These are phyloP conservation scores for Fusarium albidum DNA, from an alignment of 2,329 filamentous ascomycete genomes.

Conservation along the genomic window DNA sequence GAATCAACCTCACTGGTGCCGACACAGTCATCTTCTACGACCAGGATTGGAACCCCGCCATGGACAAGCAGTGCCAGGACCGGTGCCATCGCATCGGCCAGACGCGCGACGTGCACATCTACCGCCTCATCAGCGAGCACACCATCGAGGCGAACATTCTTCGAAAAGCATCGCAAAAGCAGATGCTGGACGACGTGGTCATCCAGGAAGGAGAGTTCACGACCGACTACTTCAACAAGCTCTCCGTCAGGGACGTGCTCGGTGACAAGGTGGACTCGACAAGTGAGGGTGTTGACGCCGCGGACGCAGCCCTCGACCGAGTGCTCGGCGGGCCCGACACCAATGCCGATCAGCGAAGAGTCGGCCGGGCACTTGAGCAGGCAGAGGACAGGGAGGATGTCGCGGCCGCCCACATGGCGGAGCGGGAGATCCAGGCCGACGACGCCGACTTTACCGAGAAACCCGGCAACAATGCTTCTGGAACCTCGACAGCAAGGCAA, in stretches of 20 bases:
- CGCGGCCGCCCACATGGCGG: slow-evolving; percentile 83
- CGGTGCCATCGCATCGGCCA: slow-evolving; percentile 97
- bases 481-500: slow-evolving; percentile 59
- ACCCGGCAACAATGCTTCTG: slow-evolving; percentile 54
- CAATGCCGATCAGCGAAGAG: slow-evolving; percentile 66
- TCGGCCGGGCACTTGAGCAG: slow-evolving; percentile 80
- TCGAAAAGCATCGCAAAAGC: slow-evolving; percentile 95
- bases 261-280: slow-evolving; percentile 63
- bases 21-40: slow-evolving; percentile 99
- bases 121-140: slow-evolving; percentile 89
- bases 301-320: slow-evolving; percentile 84
- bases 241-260: slow-evolving; percentile 75
- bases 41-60: slow-evolving; percentile 98
- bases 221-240: slow-evolving; percentile 91
- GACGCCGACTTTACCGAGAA: slow-evolving; percentile 85
- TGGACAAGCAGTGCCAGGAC: slow-evolving; percentile 99
- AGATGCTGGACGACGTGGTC: slow-evolving; percentile 96
- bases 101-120: slow-evolving; percentile 97
- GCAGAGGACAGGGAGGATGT: slow-evolving; percentile 95
- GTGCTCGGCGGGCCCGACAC: slow-evolving; percentile 75
- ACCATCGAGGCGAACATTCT: slow-evolving; percentile 99
- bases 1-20: slow-evolving; percentile 95
- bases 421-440: slow-evolving; percentile 88
- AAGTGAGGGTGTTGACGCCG: slow-evolving; percentile 69
- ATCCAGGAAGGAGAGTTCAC: slow-evolving; percentile 99